phyloP scores from a whole-genome alignment of 176 grass and related monocot genomes.

The Sorghum bicolor region DNA sequence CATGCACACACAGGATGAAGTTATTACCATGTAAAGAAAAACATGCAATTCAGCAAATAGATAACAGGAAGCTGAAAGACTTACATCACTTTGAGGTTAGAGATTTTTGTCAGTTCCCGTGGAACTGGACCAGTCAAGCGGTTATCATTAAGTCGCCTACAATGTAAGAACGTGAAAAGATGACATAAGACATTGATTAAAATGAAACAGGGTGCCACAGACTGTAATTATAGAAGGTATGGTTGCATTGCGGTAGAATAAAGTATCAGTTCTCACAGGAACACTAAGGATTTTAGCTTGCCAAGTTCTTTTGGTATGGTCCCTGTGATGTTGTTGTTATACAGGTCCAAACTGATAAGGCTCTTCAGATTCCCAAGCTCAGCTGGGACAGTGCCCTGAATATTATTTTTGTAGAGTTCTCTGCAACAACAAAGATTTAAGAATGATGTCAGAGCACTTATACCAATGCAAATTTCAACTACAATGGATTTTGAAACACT shows the following conservation, averaged over 20 bases:
- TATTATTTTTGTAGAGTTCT: constrained; percentile 79
- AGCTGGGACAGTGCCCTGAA: constrained; percentile 60
- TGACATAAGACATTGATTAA: neutral
- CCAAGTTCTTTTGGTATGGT: constrained; percentile 57
- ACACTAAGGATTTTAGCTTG: constrained; percentile 64
- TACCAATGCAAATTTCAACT: neutral
- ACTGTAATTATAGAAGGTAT: neutral
- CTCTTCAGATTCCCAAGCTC: constrained; percentile 66
- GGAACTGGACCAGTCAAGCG: constrained; percentile 57
- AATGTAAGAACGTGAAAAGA: constrained; percentile 26
- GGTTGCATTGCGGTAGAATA: neutral
- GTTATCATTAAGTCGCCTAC: constrained; percentile 67
- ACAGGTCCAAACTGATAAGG: constrained; percentile 78
- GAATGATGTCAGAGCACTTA: neutral
- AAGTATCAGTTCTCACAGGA: constrained; percentile 51
- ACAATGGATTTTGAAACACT: neutral
- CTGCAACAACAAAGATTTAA: constrained; percentile 41
- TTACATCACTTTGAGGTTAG: constrained; percentile 79
- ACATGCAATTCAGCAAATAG: neutral
- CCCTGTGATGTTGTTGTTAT: constrained; percentile 79
- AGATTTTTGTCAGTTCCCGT: constrained; percentile 53
- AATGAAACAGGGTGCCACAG: neutral
- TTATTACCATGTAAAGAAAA: constrained; percentile 20
- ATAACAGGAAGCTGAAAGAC: constrained; percentile 19
- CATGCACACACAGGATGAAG: constrained; percentile 11